Percentiles rank a stretch among this genome's conserved stretches.
Conservation (phyloP, 2,329 filamentous ascomycete species). For the Orbilia javanica region DNA sequence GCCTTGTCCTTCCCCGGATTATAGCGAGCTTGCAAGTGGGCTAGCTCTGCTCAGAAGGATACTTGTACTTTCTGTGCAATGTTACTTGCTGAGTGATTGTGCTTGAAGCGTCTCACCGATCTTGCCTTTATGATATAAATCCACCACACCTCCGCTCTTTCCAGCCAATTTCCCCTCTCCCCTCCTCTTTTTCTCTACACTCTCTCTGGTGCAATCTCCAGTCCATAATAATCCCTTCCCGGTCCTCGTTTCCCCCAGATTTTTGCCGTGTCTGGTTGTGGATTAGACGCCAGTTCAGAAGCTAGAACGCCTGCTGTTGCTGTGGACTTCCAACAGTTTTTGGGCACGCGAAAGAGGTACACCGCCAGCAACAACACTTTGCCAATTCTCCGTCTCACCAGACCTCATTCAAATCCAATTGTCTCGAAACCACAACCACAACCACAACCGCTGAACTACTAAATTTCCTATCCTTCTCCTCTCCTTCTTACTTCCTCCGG, state of each 20-base stretch:
- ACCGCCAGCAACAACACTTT: not conserved
- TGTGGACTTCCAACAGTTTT: not conserved
- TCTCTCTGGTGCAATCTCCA: not conserved
- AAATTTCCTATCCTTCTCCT: not conserved
- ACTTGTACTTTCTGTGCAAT: not conserved
- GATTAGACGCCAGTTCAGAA: too few relatives aligned
- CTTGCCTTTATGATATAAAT: conserved; percentile 31
- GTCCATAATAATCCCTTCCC: conserved; percentile 8
- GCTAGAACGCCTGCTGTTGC: too few relatives aligned
- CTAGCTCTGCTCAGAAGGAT: not conserved
- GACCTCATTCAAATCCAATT: too few relatives aligned
- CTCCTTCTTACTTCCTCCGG: not conserved
- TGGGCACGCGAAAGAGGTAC: too few relatives aligned
- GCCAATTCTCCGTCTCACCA: not conserved
- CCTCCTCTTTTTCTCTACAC: not conserved
- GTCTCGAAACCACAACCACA: not conserved
- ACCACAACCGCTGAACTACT: too few relatives aligned
- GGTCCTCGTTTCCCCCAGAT: not conserved
- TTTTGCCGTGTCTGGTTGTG: not conserved
- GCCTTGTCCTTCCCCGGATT: not conserved
- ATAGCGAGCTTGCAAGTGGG: not conserved
- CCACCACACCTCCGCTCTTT: conserved; percentile 46
- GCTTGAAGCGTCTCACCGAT: conserved; percentile 43
- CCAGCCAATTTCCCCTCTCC: conserved; percentile 4
- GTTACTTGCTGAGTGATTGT: not conserved